These are phyloP conservation scores for Xylaria intraflava DNA, from an alignment of 495 filamentous ascomycete genomes.

Conservation along the genomic window DNA sequence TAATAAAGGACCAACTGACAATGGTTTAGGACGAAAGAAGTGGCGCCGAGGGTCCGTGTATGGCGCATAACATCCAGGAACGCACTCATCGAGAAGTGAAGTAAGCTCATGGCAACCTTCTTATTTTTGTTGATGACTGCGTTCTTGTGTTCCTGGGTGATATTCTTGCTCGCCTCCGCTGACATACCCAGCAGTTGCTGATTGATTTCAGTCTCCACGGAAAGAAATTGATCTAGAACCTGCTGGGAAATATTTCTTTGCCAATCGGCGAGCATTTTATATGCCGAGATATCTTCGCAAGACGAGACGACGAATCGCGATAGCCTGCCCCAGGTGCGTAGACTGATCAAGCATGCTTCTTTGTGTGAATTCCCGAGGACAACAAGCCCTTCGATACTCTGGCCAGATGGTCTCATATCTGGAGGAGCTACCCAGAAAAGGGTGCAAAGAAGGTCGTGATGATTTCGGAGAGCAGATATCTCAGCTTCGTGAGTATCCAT, in stretches of 20 bases:
- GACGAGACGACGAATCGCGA: constrained; percentile 66
- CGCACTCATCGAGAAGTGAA: constrained; percentile 33
- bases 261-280: constrained; percentile 64
- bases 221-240: constrained; percentile 43
- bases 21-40: constrained; percentile 32
- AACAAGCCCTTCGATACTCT: constrained; percentile 72
- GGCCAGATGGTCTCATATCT: constrained; percentile 59
- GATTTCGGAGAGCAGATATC: constrained; percentile 81
- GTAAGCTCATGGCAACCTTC: constrained; percentile 38
- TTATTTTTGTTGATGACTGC: constrained; percentile 39
- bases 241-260: constrained; percentile 48
- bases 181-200: constrained; percentile 39
- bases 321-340: constrained; percentile 75
- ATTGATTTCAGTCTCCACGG: constrained; percentile 43
- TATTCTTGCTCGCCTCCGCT: constrained; percentile 25
- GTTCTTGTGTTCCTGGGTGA: constrained; percentile 34
- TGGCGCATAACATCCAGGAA: constrained; percentile 36
- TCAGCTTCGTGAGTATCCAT: constrained; percentile 64
- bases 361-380: constrained; percentile 70
- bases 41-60: constrained; percentile 30
- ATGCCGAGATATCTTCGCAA: constrained; percentile 42
- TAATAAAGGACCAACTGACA: constrained; percentile 19
- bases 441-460: constrained; percentile 86
- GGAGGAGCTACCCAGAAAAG: constrained; percentile 81
- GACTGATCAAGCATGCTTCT: constrained; percentile 76